phyloP scores from a whole-genome alignment of 225 moss, liverwort and hornwort genomes.

The Pseudisothecium myosuroides region DNA sequence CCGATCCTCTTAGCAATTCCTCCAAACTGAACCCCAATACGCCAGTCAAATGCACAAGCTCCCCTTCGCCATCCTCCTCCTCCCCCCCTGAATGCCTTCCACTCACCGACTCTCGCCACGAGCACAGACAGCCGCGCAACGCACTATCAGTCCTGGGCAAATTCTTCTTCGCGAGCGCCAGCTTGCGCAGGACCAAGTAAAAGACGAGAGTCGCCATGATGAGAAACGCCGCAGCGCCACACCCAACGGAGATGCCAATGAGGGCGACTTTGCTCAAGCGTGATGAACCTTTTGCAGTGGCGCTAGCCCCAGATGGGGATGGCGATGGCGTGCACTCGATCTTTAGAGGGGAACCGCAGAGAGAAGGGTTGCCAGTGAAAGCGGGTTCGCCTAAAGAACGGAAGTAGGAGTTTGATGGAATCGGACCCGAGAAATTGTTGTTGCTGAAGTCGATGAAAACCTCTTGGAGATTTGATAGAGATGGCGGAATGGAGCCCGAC shows the following conservation, averaged over 20 bases:
- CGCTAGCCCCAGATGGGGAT: background rate
- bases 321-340: slow-evolving; percentile 1
- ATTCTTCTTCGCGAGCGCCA: background rate
- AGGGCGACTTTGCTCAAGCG: slow-evolving; percentile 1
- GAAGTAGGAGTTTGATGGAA: slow-evolving; percentile 25
- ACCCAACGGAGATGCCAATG: slow-evolving; percentile 3
- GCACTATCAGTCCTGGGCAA: slow-evolving; percentile 4
- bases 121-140: slow-evolving; percentile 27
- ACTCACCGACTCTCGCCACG: slow-evolving; percentile 20
- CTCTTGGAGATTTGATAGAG: slow-evolving; percentile 7
- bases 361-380: slow-evolving; percentile 20
- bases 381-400: slow-evolving; percentile 14
- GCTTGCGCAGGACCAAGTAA: slow-evolving; percentile 15
- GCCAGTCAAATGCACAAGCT: slow-evolving; percentile 30
- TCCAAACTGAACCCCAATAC: slow-evolving; percentile 34
- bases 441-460: slow-evolving; percentile 21
- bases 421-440: slow-evolving; percentile 26
- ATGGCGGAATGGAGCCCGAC: slow-evolving; percentile 15
- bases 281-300: background rate
- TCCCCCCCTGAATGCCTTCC: background rate
- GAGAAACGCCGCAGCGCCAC: background rate
- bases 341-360: slow-evolving; percentile 24
- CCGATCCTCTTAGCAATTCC: slow-evolving; percentile 51
- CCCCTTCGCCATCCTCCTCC: slow-evolving; percentile 18
- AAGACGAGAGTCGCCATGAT: slow-evolving; percentile 12